Percentiles rank a stretch among this genome's conserved stretches.
phyloP scores from a whole-genome alignment of 768 basidiomycete genomes.

The Suillus tomentosus region DNA sequence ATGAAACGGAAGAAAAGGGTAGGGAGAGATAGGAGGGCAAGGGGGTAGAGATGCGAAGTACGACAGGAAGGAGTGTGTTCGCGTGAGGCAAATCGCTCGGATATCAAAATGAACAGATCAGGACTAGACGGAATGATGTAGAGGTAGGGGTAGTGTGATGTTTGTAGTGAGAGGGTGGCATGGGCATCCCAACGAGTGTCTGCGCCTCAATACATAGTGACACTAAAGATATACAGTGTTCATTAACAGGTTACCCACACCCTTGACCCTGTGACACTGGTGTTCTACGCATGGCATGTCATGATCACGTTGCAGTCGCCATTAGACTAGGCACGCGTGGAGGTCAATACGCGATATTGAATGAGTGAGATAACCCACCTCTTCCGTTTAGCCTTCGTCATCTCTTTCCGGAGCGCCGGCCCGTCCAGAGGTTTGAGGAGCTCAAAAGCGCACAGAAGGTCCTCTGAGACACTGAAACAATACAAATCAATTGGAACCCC shows the following conservation, averaged over 20 bases:
- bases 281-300: slow-evolving; percentile 2
- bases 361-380: slow-evolving; percentile 49
- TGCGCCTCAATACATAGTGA: background rate
- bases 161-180: slow-evolving; percentile 30
- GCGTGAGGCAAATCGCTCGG: slow-evolving; percentile 20
- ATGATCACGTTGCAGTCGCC: slow-evolving; percentile 34
- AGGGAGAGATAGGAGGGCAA: slow-evolving; percentile 22
- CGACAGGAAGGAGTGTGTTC: slow-evolving; percentile 29
- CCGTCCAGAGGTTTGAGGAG: slow-evolving; percentile 94
- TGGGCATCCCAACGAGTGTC: slow-evolving; percentile 20
- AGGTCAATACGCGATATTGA: slow-evolving; percentile 11
- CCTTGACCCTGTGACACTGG: slow-evolving; percentile 10
- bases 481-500: slow-evolving; percentile 18
- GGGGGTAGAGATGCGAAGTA: slow-evolving; percentile 34
- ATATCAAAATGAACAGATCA: slow-evolving; percentile 33
- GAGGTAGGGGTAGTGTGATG: slow-evolving; percentile 20
- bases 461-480: slow-evolving; percentile 82
- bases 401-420: slow-evolving; percentile 93
- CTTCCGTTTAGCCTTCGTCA: slow-evolving; percentile 98
- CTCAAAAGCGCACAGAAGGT: slow-evolving; percentile 96
- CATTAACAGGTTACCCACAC: background rate
- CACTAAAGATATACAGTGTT: slow-evolving; percentile 3
- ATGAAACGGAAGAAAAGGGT: slow-evolving; percentile 15
- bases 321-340: slow-evolving; percentile 26
- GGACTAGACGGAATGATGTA: slow-evolving; percentile 26